These are phyloP conservation scores for Oemleria cerasiformis DNA, from an alignment of 306 rosid species.

Conservation along the genomic window DNA sequence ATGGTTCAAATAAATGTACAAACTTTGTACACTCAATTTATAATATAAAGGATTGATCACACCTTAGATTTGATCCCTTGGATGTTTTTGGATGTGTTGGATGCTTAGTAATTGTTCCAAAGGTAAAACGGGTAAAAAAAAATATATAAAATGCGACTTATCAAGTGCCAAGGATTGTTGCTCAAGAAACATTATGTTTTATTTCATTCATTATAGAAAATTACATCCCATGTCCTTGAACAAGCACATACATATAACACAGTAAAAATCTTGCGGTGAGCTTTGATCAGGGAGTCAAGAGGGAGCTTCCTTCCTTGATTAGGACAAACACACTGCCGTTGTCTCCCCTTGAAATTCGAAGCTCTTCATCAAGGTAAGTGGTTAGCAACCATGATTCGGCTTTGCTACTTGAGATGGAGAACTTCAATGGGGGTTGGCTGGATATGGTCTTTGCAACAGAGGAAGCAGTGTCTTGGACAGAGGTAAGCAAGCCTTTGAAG, in stretches of 20 bases:
- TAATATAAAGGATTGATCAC: too few species aligned
- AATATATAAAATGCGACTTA: too few species aligned
- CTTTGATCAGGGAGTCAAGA: conserved; percentile 17
- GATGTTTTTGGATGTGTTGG: too few species aligned
- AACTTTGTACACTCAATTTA: too few species aligned
- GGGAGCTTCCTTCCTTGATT: conserved; percentile 79
- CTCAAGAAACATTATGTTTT: background rate
- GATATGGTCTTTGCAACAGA: conserved; percentile 73
- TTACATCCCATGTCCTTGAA: background rate
- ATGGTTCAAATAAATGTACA: too few species aligned
- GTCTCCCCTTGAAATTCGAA: conserved; percentile 74
- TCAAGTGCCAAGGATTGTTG: background rate
- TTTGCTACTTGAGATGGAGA: conserved; percentile 50
- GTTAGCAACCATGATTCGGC: conserved; percentile 87
- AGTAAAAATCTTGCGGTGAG: background rate
- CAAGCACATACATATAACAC: background rate
- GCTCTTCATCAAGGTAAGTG: conserved; percentile 80
- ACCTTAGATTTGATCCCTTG: too few species aligned
- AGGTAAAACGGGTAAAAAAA: too few species aligned
- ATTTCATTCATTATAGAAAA: background rate
- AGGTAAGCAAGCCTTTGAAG: conserved; percentile 63
- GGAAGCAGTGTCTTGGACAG: conserved; percentile 77
- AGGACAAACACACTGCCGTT: conserved; percentile 79
- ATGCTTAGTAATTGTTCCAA: too few species aligned
- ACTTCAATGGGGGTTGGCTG: conserved; percentile 67